Percentiles rank a stretch among this genome's conserved stretches.
Conservation (phyloP, 2,329 filamentous ascomycete genomes). For the Aureobasidium namibiae region DNA sequence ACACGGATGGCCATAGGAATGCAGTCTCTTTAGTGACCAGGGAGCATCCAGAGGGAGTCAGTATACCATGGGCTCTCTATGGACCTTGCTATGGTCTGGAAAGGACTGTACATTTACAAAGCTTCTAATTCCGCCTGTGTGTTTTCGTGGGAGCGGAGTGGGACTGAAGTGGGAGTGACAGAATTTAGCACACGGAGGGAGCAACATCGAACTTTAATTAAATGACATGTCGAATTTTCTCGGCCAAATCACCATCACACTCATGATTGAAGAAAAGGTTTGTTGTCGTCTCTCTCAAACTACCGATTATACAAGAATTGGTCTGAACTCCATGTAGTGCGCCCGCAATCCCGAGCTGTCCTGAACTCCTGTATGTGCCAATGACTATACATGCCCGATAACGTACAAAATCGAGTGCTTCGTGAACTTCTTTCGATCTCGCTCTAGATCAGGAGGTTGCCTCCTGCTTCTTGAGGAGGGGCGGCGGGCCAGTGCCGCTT, state of each 20-base stretch:
- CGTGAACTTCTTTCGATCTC: neutral
- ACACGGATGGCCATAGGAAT: no score
- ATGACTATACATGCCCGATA: neutral
- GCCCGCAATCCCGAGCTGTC: neutral
- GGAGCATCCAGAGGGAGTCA: no score
- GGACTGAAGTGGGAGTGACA: no score
- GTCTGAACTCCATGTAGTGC: neutral
- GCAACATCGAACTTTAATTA: neutral
- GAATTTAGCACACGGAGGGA: no score
- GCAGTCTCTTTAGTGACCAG: no score
- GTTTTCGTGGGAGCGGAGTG: no score
- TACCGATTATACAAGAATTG: neutral
- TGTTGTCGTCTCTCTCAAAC: neutral
- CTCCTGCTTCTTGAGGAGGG: conserved; percentile 15
- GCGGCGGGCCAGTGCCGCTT: conserved; percentile 51
- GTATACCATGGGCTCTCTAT: no score
- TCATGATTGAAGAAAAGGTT: neutral
- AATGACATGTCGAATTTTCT: neutral
- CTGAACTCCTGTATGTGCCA: conserved; percentile 3
- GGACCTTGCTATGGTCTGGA: no score
- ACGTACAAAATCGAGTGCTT: neutral
- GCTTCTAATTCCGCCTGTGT: no score
- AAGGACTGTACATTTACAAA: no score
- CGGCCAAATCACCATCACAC: neutral
- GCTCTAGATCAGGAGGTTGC: neutral